Base-by-base conservation (phyloP, 139 green algal species). In the Penium margaritaceum region DNA sequence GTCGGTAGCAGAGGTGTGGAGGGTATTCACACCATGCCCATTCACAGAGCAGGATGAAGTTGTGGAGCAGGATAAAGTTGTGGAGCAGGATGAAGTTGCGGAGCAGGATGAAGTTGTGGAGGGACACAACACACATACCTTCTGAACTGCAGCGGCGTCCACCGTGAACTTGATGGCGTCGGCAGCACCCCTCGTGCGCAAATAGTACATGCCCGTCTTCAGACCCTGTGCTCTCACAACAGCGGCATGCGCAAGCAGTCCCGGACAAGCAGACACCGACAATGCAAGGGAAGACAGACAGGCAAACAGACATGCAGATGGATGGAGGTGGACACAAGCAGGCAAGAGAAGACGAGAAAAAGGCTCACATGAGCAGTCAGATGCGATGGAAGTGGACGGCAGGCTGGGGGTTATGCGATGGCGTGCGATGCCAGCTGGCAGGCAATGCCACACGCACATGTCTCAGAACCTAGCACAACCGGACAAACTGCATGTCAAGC, bases 111-210 rank as follows among this genome's bases (percentile, higher is more conserved):
- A 21, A 58, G 44, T n/a, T 32, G 47, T n/a, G 29, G 1, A 32
- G 47, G 21, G 30, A 21, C 3, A 29, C 24, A 6, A 60, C 24
- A n/a, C 29, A 24, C 51, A 33, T 5, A n/a, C 30, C 24, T 39
- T 29, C 58, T 66, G 32, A 27, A 36, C 51, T 33, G 66, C 66
- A 14, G 39, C 14, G 17, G 32, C 30, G 27, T 98, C 94, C 14
- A 98, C 93, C 1, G 94, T 98, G 84, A 98, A 98, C 90, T 98
- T 96, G 86, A 98, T 97, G 76, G 94, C 94, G 68, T 98, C 94
- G 1, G 92, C 94, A 24, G 93, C 93, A 84, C 63, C 90, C 19
- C 86, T 81, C 3, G 92, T 95, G 57, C 92, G 85, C 54, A 99
- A 85, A 84, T 98, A 98, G 85, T 98, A 98, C 94, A 97, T 96